Percentiles rank a stretch among this genome's conserved stretches.
These are phyloP conservation scores for Boehmeria nivea DNA, from an alignment of 306 rosid species.

Conservation along the genomic window DNA sequence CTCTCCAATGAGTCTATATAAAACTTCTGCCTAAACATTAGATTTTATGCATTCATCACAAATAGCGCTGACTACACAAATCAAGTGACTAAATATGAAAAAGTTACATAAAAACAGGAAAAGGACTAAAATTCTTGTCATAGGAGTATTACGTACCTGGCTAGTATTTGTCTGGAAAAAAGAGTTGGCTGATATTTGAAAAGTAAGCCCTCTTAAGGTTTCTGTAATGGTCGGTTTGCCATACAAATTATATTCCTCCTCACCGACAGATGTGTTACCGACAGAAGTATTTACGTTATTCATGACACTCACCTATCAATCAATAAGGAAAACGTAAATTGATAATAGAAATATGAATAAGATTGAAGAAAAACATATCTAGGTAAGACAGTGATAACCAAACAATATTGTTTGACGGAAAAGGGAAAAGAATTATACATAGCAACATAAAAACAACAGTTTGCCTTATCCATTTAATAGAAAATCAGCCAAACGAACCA, in stretches of 20 bases:
- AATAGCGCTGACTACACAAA: too few species aligned
- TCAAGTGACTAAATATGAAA: constrained; percentile 13
- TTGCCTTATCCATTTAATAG: not conserved
- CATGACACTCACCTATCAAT: constrained; percentile 64
- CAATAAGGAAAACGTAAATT: too few species aligned
- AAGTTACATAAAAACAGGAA: not conserved
- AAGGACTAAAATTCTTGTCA: constrained; percentile 9
- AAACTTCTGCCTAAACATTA: constrained; percentile 73
- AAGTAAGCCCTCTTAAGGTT: constrained; percentile 74
- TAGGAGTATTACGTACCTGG: constrained; percentile 47
- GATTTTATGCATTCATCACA: constrained; percentile 15
- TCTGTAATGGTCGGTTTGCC: constrained; percentile 88
- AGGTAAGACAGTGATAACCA: not conserved
- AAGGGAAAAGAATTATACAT: not conserved
- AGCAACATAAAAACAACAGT: not conserved
- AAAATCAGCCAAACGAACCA: constrained; percentile 75
- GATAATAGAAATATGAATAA: not conserved
- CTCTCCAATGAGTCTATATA: constrained; percentile 78
- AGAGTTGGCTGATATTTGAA: constrained; percentile 96
- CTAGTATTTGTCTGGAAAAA: constrained; percentile 91
- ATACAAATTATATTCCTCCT: constrained; percentile 73
- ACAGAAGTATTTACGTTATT: constrained; percentile 86
- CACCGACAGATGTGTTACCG: constrained; percentile 92
- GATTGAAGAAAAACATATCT: not conserved
- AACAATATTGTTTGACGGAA: not conserved